Evolutionary conservation across 2,329 filamentous ascomycete species (phyloP), one percentile per base, ranked within the genome.

Genomic region (Helicocarpus griseus): DNA sequence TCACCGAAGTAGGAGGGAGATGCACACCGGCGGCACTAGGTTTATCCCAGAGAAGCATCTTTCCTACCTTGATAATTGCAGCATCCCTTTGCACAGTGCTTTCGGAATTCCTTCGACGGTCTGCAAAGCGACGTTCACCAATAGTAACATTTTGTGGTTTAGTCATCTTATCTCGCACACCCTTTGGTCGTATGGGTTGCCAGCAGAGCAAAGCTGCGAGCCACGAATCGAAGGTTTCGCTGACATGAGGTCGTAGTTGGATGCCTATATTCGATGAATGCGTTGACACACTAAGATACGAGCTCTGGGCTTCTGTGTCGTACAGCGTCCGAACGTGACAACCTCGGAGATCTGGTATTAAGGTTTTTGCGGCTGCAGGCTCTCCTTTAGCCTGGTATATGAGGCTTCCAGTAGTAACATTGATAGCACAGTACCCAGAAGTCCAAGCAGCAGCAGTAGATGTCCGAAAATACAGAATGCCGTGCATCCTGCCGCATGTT

Each of bases 41-140:
- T 65, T 86, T 93, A 69, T 97, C 89, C 91, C 90, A 96, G 44
- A 95, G 77, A 63, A 89, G 83, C 64, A 95, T 81, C 64, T 89
- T 90, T 51, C 89, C 93, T 45, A 96, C 88, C 65, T 97, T 98
- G 73, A 97, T 97, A 58, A 97, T 93, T 51, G 86, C 82, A 3
- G 82, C 80, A 56, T 89, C 85, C 63, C 85, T 93, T 26, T 77
- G 71, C 26, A 76, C 62, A 2, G 77, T 75, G 48, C 62, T 70
- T 55, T 74, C 72, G 8, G 73, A 75, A 50, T 72, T 69, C 51
- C 72, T 63, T 52, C 73, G 67, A 31, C 70, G 69, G 26, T 74
- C 70, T 2, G 64, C 62, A 38, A 70, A 58, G 35, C 69, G 70
- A 41, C 69, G 68, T 40, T 73, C 71, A 19, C 64, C 63, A 45